Base-by-base conservation (phyloP, 2,329 filamentous ascomycete species). In the Penicillium sp. region DNA sequence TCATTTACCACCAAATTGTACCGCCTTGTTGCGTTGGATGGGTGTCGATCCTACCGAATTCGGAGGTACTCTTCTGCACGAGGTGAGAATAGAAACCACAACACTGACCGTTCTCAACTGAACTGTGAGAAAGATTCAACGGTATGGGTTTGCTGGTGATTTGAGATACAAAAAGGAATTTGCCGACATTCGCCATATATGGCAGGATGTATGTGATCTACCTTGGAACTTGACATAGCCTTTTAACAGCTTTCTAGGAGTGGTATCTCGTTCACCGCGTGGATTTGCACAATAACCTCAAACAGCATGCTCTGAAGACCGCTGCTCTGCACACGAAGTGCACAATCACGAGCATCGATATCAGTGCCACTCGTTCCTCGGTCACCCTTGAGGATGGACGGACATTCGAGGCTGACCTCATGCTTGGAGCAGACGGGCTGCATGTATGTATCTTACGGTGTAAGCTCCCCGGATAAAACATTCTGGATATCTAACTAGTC, bases 241-340 rank as follows among this genome's bases (percentile, higher is more conserved):
- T 19, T 8, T 35, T 35, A 35, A 48, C 24, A 48, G 21, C 5
- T 10, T 13, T 1, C 6, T 16, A 70, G 68, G 68, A 67, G 55
- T 70, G 64, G 59, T 72, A 69, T 37, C 66, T 74, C 2, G 69
- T 73, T 11, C 76, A 79, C 57, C 70, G 77, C n/a, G 72, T 77
- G 24, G 77, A 79, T 56, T 62, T 80, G 44, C 77, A 79, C 57
- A 71, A 70, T 26, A 62, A 70, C 21, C 61, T 78, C 3, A 72
- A 73, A 48, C 27, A 67, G 21, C 63, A 72, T 22, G 74, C 75
- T 1, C n/a, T 61, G 6, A 50, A 66, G 31, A 66, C 61, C 0
- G 65, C 66, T 0, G 61, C 53, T 8, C 52, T 71, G 6, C 58
- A 68, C 39, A 63, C 63, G 0, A 55, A 55, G 9, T 71, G 68